Evolutionary conservation across 352 stramenopile species (phyloP).

Genomic region (Phytophthora sansomeana): DNA sequence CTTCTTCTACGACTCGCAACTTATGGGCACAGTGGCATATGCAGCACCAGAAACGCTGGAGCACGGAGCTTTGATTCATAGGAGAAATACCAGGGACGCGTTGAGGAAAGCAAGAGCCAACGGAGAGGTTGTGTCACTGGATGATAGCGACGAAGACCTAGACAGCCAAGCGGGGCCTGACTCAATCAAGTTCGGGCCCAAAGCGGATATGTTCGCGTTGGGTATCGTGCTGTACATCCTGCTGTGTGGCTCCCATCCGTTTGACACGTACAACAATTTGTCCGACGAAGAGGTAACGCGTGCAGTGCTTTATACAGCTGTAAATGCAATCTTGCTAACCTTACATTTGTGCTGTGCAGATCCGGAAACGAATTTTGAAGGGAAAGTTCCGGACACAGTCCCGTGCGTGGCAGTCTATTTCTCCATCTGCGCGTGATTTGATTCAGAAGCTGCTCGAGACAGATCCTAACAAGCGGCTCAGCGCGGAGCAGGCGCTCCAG

Average conservation of each 20-base stretch:
- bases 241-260: slow-evolving; percentile 84
- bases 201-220: slow-evolving; percentile 86
- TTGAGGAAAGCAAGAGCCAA: slow-evolving; percentile 27
- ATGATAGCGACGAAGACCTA: slow-evolving; percentile 41
- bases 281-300: slow-evolving; percentile 75
- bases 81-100: slow-evolving; percentile 42
- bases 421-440: slow-evolving; percentile 64
- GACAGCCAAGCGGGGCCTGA: slow-evolving; percentile 42
- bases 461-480: slow-evolving; percentile 72
- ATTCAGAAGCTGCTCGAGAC: slow-evolving; percentile 78
- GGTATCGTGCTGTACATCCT: slow-evolving; percentile 88
- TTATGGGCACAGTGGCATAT: slow-evolving; percentile 82
- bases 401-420: slow-evolving; percentile 79
- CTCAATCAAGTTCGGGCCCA: slow-evolving; percentile 66
- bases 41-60: slow-evolving; percentile 76
- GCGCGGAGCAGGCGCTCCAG: slow-evolving; percentile 64
- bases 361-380: slow-evolving; percentile 80
- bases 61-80: slow-evolving; percentile 48
- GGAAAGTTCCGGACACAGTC: slow-evolving; percentile 80
- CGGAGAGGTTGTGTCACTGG: slow-evolving; percentile 22
- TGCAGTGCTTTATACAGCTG: not conserved
- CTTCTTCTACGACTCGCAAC: slow-evolving; percentile 76
- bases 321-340: slow-evolving; percentile 6
- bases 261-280: slow-evolving; percentile 88
- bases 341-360: slow-evolving; percentile 40